These are phyloP conservation scores for Arthrobotrys entomopaga DNA, from an alignment of 2,329 filamentous ascomycete genomes.

Conservation along the genomic window DNA sequence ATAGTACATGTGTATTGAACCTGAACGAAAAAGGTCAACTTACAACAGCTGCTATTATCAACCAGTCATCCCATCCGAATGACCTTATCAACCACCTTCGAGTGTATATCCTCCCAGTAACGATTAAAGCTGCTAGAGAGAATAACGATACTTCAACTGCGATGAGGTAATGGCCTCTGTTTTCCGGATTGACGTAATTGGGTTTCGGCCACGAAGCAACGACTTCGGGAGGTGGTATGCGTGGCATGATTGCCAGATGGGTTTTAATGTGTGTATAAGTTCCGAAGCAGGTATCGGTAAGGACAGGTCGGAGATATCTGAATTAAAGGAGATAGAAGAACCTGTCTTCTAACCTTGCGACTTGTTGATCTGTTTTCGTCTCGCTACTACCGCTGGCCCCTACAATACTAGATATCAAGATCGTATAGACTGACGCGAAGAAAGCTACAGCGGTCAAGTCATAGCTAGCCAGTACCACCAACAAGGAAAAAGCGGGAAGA, in stretches of 20 bases:
- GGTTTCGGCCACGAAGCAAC: constrained; percentile 64
- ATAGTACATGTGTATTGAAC: background rate
- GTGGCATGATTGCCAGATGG: constrained; percentile 23
- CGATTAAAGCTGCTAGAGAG: constrained; percentile 62
- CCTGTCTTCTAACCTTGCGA: constrained; percentile 22
- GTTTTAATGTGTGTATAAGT: background rate
- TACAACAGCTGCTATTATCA: constrained; percentile 49
- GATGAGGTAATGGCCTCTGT: constrained; percentile 63
- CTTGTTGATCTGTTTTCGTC: constrained; percentile 11
- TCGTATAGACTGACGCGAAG: constrained; percentile 53
- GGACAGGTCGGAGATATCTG: background rate
- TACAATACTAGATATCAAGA: constrained; percentile 53
- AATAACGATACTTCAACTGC: constrained; percentile 63
- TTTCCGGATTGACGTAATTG: constrained; percentile 65
- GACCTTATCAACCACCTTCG: constrained; percentile 45
- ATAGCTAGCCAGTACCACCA: constrained; percentile 51
- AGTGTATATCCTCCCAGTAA: constrained; percentile 63
- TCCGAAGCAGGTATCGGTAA: constrained; percentile 3
- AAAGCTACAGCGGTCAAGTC: constrained; percentile 53
- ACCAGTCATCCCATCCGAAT: constrained; percentile 53
- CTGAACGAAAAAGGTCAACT: constrained; percentile 9
- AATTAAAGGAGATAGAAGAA: constrained; percentile 22
- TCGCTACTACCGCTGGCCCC: constrained; percentile 33
- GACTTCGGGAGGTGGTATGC: constrained; percentile 62
- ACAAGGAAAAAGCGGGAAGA: constrained; percentile 53